These are phyloP conservation scores for Ichthyophthirius multifiliis DNA, from an alignment of 169 alveolate species.

Conservation along the genomic window DNA sequence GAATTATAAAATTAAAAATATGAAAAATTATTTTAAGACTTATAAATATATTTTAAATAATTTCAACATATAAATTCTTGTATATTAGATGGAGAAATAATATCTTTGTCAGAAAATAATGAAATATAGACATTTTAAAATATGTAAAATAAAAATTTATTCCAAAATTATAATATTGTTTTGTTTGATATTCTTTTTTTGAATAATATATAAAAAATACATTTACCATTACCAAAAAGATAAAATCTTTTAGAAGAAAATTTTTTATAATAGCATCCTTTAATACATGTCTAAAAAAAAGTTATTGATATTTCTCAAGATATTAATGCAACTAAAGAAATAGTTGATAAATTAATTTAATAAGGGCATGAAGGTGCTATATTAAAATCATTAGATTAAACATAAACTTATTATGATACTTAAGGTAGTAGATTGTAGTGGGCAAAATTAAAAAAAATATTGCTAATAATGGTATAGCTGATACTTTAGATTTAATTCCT, in stretches of 20 bases:
- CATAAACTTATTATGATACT: constrained; percentile 28
- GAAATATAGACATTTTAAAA: constrained; percentile 49
- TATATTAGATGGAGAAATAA: constrained; percentile 63
- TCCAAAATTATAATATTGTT: not conserved
- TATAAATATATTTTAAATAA: constrained; percentile 22
- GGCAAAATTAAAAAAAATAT: constrained; percentile 44
- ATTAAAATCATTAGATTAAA: constrained; percentile 36
- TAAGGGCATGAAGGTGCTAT: constrained; percentile 42
- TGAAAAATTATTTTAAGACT: constrained; percentile 35
- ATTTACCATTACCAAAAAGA: no score
- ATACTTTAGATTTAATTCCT: constrained; percentile 69
- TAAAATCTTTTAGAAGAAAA: not conserved
- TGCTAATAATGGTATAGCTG: constrained; percentile 47
- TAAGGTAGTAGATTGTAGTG: constrained; percentile 50
- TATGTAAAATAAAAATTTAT: constrained; percentile 20
- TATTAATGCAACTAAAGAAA: constrained; percentile 18
- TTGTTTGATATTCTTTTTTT: not conserved
- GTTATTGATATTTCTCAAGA: not conserved
- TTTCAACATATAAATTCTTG: constrained; percentile 32
- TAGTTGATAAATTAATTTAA: constrained; percentile 30
- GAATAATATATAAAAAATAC: not conserved
- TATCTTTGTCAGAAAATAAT: constrained; percentile 35
- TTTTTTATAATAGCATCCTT: not conserved
- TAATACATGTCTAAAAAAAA: not conserved
- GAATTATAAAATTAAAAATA: constrained; percentile 54